phyloP scores from a whole-genome alignment of 192 early-diverging fungal species.

The Backusella macrospora region DNA sequence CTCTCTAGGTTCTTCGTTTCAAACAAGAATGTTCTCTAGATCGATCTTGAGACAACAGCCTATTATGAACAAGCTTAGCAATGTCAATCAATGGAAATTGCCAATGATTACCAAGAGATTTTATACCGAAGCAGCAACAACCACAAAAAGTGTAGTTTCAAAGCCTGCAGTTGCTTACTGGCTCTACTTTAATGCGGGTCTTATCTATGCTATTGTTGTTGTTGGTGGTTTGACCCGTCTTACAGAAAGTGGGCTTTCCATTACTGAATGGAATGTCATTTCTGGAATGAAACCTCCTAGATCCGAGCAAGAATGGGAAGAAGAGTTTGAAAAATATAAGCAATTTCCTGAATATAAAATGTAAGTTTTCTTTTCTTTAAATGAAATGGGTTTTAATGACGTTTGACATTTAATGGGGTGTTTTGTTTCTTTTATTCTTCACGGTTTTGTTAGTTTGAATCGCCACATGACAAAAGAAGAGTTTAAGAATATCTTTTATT shows the following conservation, averaged over 20 bases:
- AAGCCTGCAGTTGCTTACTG: conserved; percentile 86
- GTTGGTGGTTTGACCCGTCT: conserved; percentile 94
- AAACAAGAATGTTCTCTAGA: conserved; percentile 1
- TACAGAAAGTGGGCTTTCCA: conserved; percentile 96
- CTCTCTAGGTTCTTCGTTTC: background rate
- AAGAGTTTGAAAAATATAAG: conserved; percentile 98
- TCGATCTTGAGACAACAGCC: background rate
- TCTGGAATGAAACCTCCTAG: conserved; percentile 90
- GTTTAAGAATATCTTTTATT: conserved; percentile 97
- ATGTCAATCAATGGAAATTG: background rate
- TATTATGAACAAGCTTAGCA: background rate
- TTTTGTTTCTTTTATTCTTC: background rate
- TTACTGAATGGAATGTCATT: conserved; percentile 96
- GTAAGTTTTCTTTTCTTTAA: conserved; percentile 46
- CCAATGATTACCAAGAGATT: background rate
- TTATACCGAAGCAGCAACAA: background rate
- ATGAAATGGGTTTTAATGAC: background rate
- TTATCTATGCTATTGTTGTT: conserved; percentile 92
- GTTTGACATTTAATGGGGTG: background rate
- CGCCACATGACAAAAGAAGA: conserved; percentile 85
- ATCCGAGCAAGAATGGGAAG: conserved; percentile 84
- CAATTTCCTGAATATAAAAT: conserved; percentile 97
- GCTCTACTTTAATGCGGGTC: conserved; percentile 84
- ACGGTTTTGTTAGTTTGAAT: conserved; percentile 67
- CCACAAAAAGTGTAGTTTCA: background rate